Percentiles rank a stretch among this genome's conserved stretches.
Evolutionary conservation across 2,329 filamentous ascomycete genomes (phyloP).

Genomic region (Huntiella bhutanensis): DNA sequence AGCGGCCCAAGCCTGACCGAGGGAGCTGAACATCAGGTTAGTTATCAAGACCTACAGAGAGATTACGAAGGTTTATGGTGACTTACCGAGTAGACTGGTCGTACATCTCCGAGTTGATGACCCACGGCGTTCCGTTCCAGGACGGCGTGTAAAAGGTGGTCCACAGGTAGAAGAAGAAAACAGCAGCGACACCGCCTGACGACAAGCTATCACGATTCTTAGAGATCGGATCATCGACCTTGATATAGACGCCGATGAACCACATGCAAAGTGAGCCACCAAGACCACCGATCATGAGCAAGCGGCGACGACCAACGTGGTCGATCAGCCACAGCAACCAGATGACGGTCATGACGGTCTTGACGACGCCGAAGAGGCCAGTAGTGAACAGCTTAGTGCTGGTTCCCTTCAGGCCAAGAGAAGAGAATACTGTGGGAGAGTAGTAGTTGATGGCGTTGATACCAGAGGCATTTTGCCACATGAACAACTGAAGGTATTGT

Average conservation of each 20-base stretch:
- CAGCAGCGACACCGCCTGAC: slow-evolving; percentile 44
- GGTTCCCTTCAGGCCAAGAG: slow-evolving; percentile 27
- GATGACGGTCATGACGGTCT: slow-evolving; percentile 29
- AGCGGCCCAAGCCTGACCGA: slow-evolving; percentile 37
- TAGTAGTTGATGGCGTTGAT: slow-evolving; percentile 68
- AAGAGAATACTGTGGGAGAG: slow-evolving; percentile 43
- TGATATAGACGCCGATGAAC: slow-evolving; percentile 27
- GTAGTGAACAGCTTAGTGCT: slow-evolving; percentile 37
- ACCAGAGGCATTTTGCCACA: slow-evolving; percentile 58
- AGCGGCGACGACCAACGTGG: slow-evolving; percentile 49
- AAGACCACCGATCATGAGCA: slow-evolving; percentile 47
- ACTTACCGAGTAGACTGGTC: slow-evolving; percentile 9
- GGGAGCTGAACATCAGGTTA: slow-evolving; percentile 3
- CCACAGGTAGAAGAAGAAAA: slow-evolving; percentile 48
- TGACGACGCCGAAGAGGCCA: slow-evolving; percentile 60
- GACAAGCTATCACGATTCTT: slow-evolving; percentile 18
- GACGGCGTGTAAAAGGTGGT: slow-evolving; percentile 51
- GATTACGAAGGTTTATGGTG: slow-evolving; percentile 41
- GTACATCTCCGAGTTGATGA: slow-evolving; percentile 48
- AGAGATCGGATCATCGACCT: slow-evolving; percentile 32
- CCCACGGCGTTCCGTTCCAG: slow-evolving; percentile 53
- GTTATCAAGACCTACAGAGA: slow-evolving; percentile 24
- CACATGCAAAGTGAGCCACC: slow-evolving; percentile 57
- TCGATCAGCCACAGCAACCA: slow-evolving; percentile 42
- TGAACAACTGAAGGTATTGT: slow-evolving; percentile 33